phyloP scores from a whole-genome alignment of 805 yeast species.

The Saturnispora besseyi region DNA sequence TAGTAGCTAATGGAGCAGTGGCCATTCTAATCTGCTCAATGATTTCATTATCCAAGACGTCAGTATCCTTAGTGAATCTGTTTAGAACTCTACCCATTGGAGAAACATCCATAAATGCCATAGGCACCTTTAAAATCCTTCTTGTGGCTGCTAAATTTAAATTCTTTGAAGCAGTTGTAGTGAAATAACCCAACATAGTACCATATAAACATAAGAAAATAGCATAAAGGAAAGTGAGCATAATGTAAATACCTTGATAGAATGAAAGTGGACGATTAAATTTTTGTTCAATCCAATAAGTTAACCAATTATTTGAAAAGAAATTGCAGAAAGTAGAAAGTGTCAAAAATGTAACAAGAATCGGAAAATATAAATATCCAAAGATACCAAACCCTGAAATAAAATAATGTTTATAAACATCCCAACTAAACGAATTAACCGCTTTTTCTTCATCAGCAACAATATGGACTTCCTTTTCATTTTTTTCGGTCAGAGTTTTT shows the following conservation, averaged over 20 bases:
- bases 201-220: slow-evolving; percentile 36
- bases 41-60: slow-evolving; percentile 71
- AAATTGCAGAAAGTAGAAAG: slow-evolving; percentile 43
- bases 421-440: slow-evolving; percentile 41
- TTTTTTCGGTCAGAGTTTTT: slow-evolving; percentile 10
- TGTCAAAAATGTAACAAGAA: slow-evolving; percentile 17
- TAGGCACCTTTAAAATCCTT: slow-evolving; percentile 63
- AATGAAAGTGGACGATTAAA: slow-evolving; percentile 43
- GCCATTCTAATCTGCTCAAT: slow-evolving; percentile 61
- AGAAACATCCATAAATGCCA: slow-evolving; percentile 75
- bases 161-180: slow-evolving; percentile 45
- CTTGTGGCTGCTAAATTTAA: slow-evolving; percentile 44
- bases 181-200: slow-evolving; percentile 37
- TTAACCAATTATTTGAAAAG: slow-evolving; percentile 69
- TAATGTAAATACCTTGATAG: slow-evolving; percentile 67
- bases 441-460: slow-evolving; percentile 48
- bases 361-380: slow-evolving; percentile 25
- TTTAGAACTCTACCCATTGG: slow-evolving; percentile 84
- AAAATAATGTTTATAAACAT: slow-evolving; percentile 44
- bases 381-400: slow-evolving; percentile 46
- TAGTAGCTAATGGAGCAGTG: slow-evolving; percentile 42
- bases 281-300: slow-evolving; percentile 65
- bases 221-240: slow-evolving; percentile 45
- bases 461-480: slow-evolving; percentile 28
- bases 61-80: slow-evolving; percentile 83